Evolutionary conservation across 768 basidiomycete genomes (phyloP), one percentile per base, ranked within the genome.

Genomic region (Gymnopilus junonius): DNA sequence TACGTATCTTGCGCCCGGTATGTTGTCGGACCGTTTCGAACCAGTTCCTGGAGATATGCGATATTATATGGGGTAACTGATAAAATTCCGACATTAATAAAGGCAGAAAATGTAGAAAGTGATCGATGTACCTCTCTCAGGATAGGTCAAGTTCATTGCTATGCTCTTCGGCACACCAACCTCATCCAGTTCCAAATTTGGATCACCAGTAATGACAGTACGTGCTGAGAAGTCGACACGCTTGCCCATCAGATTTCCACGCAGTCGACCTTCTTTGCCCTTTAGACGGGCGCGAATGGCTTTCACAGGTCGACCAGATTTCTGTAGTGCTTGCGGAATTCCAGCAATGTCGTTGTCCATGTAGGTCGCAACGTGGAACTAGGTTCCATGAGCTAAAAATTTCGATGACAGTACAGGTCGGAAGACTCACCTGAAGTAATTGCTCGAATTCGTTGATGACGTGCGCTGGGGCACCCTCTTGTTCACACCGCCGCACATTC

Each of bases 301-400:
- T 77, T 99, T 99, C 63, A 99, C 92, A 27, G 97, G 96, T 62
- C 97, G 87, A 31, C 97, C 97, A 42, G 94, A 96, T 77, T 99
- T 99, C 72, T 99, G 97, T 67, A 97, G 79, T 2, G 97, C 95
- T 72, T 98, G 97, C 1, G 97, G 97, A 35, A 98, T 94, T 46
- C 97, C 97, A 34, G 97, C 95, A 61, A 99, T 96, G 72, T 99
- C 96, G 73, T 99, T 99, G 73, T 99, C 97, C 97, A 99, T 99
- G 74, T 99, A 99, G 0, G 97, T 99, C 2, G 97, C 97, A 63
- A 98, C 95, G 72, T 99, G 97, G 74, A 96, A 99, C 94, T 97
- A 20, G 67, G 12, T 32, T 42, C 10, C 23, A 8, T 59, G 14
- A 62, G 48, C 25, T 34, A n/a, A 39, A 64, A 50, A 37, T 59